Evolutionary conservation across 257 asterid genomes (phyloP), one percentile per base, ranked within the genome.

Genomic region (Orobanche coerulescens): DNA sequence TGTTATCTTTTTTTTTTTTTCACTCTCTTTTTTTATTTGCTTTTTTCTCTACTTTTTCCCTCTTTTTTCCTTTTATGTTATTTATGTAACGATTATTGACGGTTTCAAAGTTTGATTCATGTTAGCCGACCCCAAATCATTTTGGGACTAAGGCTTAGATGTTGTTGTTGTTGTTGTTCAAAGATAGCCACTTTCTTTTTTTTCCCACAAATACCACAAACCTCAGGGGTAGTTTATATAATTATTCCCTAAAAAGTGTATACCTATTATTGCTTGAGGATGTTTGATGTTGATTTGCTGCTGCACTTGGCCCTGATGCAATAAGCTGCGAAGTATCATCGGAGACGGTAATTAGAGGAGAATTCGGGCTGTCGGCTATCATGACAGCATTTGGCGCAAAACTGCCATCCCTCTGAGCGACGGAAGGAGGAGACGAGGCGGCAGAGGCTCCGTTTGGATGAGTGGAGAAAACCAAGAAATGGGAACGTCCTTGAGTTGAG

Each of bases 401-500:
- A 22, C 58, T 78, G 52, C 82, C 82, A 31, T 44, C 82, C 60
- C 75, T 69, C 54, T 70, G 76, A 64, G 70, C 18, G 53, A 60
- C 64, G 60, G 86, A 42, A 19, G 80, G 40, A 53, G 80, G 64
- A 10, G 73, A 51, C 0, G 75, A 73, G 25, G 83, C 51, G 13
- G 78, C 49, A 37, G 90, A 52, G 61, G 79, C 52, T 8, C 76
- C 80, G 65, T 78, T 78, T 46, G 88, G 82, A 58, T 78, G 75
- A 16, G 86, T 78, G 1, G 97, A 87, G 54, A 85, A 83, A 71
- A 90, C 89, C 75, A 90, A 80, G 72, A 71, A 81, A 5, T 82
- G 97, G 39, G 95, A 91, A 33, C 84, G 95, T 16, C 83, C 89
- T 54, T 85, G 95, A 73, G 87, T 52, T 33, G 94, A 87, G 47